Percentiles rank a stretch among this genome's conserved stretches.
phyloP scores from a whole-genome alignment of 805 yeast genomes.

The Candida nonsorbophila region DNA sequence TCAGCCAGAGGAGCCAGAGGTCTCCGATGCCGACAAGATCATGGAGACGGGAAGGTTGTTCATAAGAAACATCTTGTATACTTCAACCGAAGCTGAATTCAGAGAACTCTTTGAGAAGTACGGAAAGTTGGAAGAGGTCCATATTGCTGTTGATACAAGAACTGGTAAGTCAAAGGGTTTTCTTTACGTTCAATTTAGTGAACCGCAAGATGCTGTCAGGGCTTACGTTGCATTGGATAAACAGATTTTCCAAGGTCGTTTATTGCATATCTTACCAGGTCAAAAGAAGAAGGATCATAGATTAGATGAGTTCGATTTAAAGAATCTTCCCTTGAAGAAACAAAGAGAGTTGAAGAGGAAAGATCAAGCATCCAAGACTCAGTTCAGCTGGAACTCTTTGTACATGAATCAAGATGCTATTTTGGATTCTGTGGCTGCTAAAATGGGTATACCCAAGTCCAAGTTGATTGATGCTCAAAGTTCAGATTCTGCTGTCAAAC shows the following conservation, averaged over 20 bases:
- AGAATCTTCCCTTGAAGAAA: constrained; percentile 87
- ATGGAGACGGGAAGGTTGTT: constrained; percentile 75
- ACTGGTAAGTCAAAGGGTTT: constrained; percentile 91
- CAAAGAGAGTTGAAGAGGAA: constrained; percentile 82
- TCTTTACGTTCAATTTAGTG: constrained; percentile 73
- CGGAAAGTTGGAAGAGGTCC: constrained; percentile 83
- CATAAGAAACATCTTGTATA: constrained; percentile 77
- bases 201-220: constrained; percentile 63
- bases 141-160: constrained; percentile 85
- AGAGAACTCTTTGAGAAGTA: constrained; percentile 53
- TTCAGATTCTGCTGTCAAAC: constrained; percentile 86
- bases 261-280: constrained; percentile 84
- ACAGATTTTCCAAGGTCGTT: constrained; percentile 88
- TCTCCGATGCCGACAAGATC: constrained; percentile 46
- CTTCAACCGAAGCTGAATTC: constrained; percentile 78
- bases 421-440: constrained; percentile 79
- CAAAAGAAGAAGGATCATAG: constrained; percentile 76
- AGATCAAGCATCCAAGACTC: constrained; percentile 76
- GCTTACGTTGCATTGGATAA: constrained; percentile 79
- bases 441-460: constrained; percentile 77
- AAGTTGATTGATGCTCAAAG: constrained; percentile 85
- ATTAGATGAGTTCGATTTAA: constrained; percentile 85
- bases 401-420: constrained; percentile 91
- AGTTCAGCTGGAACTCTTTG: constrained; percentile 93
- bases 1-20: constrained; percentile 33